phyloP scores from a whole-genome alignment of 139 green algal genomes.

The Chlamydomonas applanata region DNA sequence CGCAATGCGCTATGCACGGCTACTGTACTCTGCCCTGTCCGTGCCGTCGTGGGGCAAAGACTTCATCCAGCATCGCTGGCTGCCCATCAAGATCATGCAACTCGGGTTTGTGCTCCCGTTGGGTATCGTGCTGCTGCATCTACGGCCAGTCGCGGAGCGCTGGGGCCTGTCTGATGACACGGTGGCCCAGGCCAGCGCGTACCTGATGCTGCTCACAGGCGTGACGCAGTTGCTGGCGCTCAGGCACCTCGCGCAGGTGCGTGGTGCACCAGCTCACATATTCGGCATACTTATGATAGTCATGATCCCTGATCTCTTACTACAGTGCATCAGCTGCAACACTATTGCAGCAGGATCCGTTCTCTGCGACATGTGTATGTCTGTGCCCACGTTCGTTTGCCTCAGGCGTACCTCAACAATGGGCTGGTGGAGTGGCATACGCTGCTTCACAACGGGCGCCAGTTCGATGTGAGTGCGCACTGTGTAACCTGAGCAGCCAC shows the following conservation, averaged over 20 bases:
- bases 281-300: too few species aligned
- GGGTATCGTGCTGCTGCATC: not conserved
- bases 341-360: too few species aligned
- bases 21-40: not conserved
- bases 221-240: not conserved
- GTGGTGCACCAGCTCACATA: too few species aligned
- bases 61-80: not conserved
- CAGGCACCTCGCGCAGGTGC: not conserved
- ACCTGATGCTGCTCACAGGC: not conserved
- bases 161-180: not conserved
- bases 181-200: not conserved
- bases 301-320: too few species aligned
- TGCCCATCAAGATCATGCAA: conserved; percentile 5
- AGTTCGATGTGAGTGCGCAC: not conserved
- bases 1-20: not conserved
- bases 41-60: not conserved
- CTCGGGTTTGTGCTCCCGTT: not conserved
- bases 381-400: too few species aligned
- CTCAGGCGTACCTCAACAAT: not conserved
- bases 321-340: not conserved
- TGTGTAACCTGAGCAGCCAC: too few species aligned
- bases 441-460: not conserved
- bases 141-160: not conserved
- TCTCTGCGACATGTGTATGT: too few species aligned
- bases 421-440: not conserved